Base-by-base conservation (phyloP, 108 stramenopile species). In the Fragilariopsis cylindrus region DNA sequence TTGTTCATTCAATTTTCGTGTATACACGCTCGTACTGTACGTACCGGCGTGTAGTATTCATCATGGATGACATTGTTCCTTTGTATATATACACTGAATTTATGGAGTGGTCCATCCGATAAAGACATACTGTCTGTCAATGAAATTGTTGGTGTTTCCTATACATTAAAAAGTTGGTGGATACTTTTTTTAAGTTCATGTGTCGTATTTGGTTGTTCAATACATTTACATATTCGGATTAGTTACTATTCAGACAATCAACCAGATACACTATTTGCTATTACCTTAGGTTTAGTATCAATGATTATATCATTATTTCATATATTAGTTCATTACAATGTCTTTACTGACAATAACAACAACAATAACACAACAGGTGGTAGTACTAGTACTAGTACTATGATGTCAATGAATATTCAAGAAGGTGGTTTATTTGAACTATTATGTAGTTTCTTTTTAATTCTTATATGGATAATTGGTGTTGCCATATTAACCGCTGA, bases 111-210 rank as follows among this genome's bases (percentile, higher is more conserved):
- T 30, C 30, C 30, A 30, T 72, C 78, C 1, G 84, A 78, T 18
- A 86, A 88, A 65, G 88, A 89, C 58, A 73, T 87, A 62, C 49
- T 92, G 55, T 83, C 87, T 7, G 69, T 89, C 3, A 42, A 67
- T 12, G 84, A 92, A 74, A 57, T 92, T 30, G 88, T 86, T 30
- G 57, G 84, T 9, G 65, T 92, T 8, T 84, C 82, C 2, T 39
- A 60, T 3, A 92, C 91, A 15, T 65, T 92, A 5, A 76, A 76
- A 9, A 77, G 73, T n/a, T 92, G 91, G 91, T 92, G 80, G 74
- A 65, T 81, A 13, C 72, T 86, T 9, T 68, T 68, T 68, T 39
- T 68, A 5, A 50, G 48, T 21, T 47, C 67, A 11, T 68, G 47
- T 18, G 67, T 68, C n/a, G 46, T 48, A n/a, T 68, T 68, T 18